Conservation (phyloP, 129 eudicot genomes). For the Chrysanthemum lavandulifolium region DNA sequence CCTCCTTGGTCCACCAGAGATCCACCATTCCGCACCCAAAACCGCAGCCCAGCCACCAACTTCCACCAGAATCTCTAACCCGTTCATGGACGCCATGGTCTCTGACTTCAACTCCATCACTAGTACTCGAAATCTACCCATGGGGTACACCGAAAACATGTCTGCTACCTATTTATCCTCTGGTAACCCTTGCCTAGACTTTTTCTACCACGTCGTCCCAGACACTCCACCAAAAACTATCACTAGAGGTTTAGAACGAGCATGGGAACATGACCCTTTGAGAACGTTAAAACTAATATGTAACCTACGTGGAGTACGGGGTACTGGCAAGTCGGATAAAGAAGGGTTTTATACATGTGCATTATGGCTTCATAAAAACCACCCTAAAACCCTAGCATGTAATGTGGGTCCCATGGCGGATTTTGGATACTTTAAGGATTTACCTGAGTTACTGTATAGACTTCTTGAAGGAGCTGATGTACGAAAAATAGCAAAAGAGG, state of each 20-base stretch:
- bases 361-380: constrained; percentile 20
- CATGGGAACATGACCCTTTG: constrained; percentile 24
- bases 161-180: constrained; percentile 16
- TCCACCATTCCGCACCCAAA: neutral
- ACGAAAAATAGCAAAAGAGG: neutral
- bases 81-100: constrained; percentile 17
- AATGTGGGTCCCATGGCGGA: neutral
- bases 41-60: constrained; percentile 8
- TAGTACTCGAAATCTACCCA: neutral
- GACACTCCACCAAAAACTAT: neutral
- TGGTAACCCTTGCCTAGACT: constrained; percentile 19
- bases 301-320: constrained; percentile 19
- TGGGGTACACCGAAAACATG: constrained; percentile 26
- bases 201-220: constrained; percentile 19
- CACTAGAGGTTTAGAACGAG: neutral
- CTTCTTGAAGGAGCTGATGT: constrained; percentile 19
- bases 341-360: constrained; percentile 18
- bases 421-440: constrained; percentile 19
- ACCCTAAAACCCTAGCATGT: constrained; percentile 20
- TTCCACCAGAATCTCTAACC: constrained; percentile 10
- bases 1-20: constrained; percentile 26
- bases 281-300: constrained; percentile 19
- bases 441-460: constrained; percentile 17
- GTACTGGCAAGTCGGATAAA: constrained; percentile 20
- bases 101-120: constrained; percentile 15